phyloP scores from a whole-genome alignment of 2,329 filamentous ascomycete genomes.

The Didymella lethalis region DNA sequence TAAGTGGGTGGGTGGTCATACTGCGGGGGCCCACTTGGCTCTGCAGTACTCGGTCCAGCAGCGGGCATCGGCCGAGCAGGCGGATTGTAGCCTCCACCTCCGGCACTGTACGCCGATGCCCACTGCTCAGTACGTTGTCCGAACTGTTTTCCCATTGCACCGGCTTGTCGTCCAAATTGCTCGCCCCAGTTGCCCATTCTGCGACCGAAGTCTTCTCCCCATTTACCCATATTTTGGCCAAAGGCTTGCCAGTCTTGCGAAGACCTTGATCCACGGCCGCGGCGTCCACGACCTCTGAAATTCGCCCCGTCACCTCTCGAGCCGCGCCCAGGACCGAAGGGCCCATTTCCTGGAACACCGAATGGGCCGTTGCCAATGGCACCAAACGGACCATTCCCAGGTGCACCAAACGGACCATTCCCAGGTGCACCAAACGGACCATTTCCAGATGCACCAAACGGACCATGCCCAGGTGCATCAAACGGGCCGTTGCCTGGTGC shows the following conservation, averaged over 20 bases:
- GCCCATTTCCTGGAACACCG: conserved; percentile 12
- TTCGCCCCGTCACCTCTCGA: too few species aligned
- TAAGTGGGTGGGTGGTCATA: conserved; percentile 31
- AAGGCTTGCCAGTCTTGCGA: conserved; percentile 26
- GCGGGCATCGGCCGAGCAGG: not conserved
- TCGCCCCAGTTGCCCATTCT: conserved; percentile 7
- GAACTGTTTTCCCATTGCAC: conserved; percentile 31
- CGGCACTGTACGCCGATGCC: conserved; percentile 10
- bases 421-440: conserved; percentile 25
- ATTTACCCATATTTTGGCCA: conserved; percentile 33
- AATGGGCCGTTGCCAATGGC: conserved; percentile 18
- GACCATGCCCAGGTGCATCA: conserved; percentile 16
- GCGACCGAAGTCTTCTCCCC: conserved; percentile 42
- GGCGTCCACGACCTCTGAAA: conserved; percentile 1
- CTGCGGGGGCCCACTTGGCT: conserved; percentile 10
- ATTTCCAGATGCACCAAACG: conserved; percentile 14
- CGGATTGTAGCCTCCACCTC: not conserved
- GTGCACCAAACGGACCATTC: conserved; percentile 13
- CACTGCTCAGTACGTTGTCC: conserved; percentile 18
- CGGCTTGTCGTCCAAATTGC: conserved; percentile 37
- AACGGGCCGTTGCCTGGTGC: conserved; percentile 22
- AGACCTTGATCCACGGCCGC: conserved; percentile 6
- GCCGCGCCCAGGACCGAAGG: conserved; percentile 13
- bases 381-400: conserved; percentile 24
- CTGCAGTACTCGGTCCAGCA: conserved; percentile 15